Evolutionary conservation across 192 early-diverging fungal species (phyloP).

Genomic region (Entomortierella beljakovae): DNA sequence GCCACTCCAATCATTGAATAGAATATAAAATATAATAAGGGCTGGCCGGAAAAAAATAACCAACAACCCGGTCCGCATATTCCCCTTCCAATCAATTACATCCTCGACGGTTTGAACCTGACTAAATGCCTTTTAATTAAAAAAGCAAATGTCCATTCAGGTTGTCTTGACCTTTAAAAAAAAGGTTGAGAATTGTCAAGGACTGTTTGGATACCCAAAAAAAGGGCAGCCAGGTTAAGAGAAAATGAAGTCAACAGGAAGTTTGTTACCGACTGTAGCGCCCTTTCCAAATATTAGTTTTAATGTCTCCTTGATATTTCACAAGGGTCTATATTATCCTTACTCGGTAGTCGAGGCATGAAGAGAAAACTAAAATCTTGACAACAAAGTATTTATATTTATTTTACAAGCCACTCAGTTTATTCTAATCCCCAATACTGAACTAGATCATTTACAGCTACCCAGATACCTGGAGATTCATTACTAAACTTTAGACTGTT

Average conservation of each 20-base stretch:
- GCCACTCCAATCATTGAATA: no score
- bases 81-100: background rate
- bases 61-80: slow-evolving; percentile 21
- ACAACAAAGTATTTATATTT: background rate
- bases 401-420: background rate
- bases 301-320: slow-evolving; percentile 35
- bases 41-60: slow-evolving; percentile 40
- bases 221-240: background rate
- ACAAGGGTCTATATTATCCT: slow-evolving; percentile 52
- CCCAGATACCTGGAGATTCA: slow-evolving; percentile 22
- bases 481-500: slow-evolving; percentile 14
- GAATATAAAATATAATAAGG: slow-evolving; percentile 11
- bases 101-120: slow-evolving; percentile 9
- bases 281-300: slow-evolving; percentile 48
- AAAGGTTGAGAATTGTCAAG: background rate
- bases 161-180: background rate
- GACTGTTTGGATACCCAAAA: no score
- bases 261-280: slow-evolving; percentile 31
- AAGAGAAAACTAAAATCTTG: background rate
- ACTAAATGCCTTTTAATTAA: background rate
- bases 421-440: background rate
- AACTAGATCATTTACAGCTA: no score
- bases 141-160: slow-evolving; percentile 8
- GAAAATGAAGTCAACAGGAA: slow-evolving; percentile 20
- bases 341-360: slow-evolving; percentile 53